Percentiles rank a stretch among this genome's conserved stretches.
Evolutionary conservation across 495 filamentous ascomycete genomes (phyloP).

Genomic region (Podospora bellae-mahoneyi): DNA sequence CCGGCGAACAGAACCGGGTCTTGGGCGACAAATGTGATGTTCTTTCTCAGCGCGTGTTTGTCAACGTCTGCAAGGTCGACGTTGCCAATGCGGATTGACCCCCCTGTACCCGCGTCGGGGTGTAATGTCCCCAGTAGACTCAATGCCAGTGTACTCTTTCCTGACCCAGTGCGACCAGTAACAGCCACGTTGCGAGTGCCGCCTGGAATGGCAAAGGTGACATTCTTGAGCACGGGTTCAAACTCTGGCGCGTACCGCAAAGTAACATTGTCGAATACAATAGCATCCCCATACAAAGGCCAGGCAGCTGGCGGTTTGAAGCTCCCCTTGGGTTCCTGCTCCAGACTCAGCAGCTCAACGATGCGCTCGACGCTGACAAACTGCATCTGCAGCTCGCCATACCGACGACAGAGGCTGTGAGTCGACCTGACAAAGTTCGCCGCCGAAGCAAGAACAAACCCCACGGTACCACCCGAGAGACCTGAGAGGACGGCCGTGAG

Average conservation of each 20-base stretch:
- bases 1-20: slow-evolving; percentile 60
- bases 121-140: slow-evolving; percentile 53
- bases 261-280: slow-evolving; percentile 71
- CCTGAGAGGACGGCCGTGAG: slow-evolving; percentile 65
- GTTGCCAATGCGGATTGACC: slow-evolving; percentile 53
- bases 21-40: slow-evolving; percentile 60
- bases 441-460: slow-evolving; percentile 67
- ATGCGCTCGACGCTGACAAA: slow-evolving; percentile 84
- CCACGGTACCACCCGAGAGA: slow-evolving; percentile 68
- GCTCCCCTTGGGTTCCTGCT: slow-evolving; percentile 65
- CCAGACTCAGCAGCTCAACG: slow-evolving; percentile 70
- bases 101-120: slow-evolving; percentile 46
- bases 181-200: slow-evolving; percentile 63
- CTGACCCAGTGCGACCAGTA: slow-evolving; percentile 61
- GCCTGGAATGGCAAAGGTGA: slow-evolving; percentile 66
- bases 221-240: slow-evolving; percentile 60
- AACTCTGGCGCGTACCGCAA: slow-evolving; percentile 74
- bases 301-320: slow-evolving; percentile 68
- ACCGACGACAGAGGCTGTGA: slow-evolving; percentile 67
- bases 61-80: slow-evolving; percentile 51
- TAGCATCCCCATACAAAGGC: slow-evolving; percentile 65
- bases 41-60: slow-evolving; percentile 51
- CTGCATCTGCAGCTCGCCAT: slow-evolving; percentile 82
- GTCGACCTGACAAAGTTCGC: slow-evolving; percentile 64
- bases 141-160: slow-evolving; percentile 59